Base-by-base conservation (phyloP, 2,329 filamentous ascomycete species). In the Coniochaeta sp. region DNA sequence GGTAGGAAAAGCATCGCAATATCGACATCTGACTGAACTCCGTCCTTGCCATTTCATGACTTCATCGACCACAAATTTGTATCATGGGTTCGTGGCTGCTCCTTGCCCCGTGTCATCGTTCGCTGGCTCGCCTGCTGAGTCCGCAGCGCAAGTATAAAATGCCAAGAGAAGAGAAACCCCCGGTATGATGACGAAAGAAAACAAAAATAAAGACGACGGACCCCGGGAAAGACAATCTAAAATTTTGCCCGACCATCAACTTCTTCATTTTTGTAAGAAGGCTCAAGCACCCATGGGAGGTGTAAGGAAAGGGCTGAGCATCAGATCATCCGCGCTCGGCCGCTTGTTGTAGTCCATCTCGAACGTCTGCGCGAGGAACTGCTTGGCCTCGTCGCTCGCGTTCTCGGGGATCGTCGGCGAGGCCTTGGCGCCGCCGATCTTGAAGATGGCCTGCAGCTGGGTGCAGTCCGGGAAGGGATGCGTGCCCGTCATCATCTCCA, bases 401-500 rank as follows among this genome's bases (percentile, higher is more conserved):
- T 88, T 85, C 14, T 96, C 91, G 0, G 95, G 95, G 59, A 96
- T 89, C 17, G 91, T 93, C 0, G 95, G 95, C 52, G 90, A 87
- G 26, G 92, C 91, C 73, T 91, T 89, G 65, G 89, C 88, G 65
- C 89, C 92, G 42, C 93, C 93, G 72, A 99, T 98, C 78, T 96
- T 96, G 81, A 99, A 99, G 70, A 99, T 97, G 62, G 95, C 95
- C 73, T 99, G 95, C 64, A 99, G 81, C 75, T 99, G 96, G 62
- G 91, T 96, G 79, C 92, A 96, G 76, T 96, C 93, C 0, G 95
- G 95, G 81, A 97, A 97, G 1, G 95, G 95, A 72, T 98, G 95
- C 52, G 87, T 89, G 60, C 95, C 95, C 14, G 95, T 98, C 82
- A 98, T 96, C 95, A 99, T 99, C 79, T 99, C 95, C 26, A 99